Base-by-base conservation (phyloP, 2,329 filamentous ascomycete genomes). In the Cephalotrichum gorgonifer region DNA sequence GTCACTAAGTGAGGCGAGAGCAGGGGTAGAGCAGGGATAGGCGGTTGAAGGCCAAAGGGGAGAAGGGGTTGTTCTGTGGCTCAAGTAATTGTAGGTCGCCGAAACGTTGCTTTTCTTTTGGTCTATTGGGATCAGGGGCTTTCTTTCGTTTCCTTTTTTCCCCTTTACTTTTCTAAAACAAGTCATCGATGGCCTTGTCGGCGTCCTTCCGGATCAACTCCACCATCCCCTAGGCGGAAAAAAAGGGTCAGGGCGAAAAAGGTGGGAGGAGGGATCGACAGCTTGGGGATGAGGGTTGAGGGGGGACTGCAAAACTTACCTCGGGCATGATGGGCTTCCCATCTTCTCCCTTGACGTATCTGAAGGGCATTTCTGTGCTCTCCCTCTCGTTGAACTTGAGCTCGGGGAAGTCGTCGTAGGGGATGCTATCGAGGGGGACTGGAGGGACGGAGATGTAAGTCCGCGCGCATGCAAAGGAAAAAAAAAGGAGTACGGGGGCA, bases 321-420 rank as follows among this genome's bases (percentile, higher is more conserved):
- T 86, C 76, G 22, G 93, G 93, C 89, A 98, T 95, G 51, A 96
- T 82, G 1, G 90, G 88, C 56, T 87, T 74, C 42, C 86, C 88
- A 50, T 86, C 72, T 11, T 78, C 70, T 47, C 77, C 83, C 61
- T 79, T 84, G 46, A 98, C 90, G 62, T 98, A 98, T 56, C 93
- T 87, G 67, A 98, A 98, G 1, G 93, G 93, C 93, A 98, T 97
- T 65, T 95, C 78, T 1, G 90, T 95, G 64, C 86, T 93, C 69
- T 98, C 93, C 60, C 95, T 84, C 62, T 93, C 83, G 64, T 87
- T 88, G 64, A 97, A 85, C 61, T 83, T 83, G 61, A 98, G 78
- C 62, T 97, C 91, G 0, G 93, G 93, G 60, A 87, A 83, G 63
- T 97, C 90, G 30, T 93, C 65, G 62, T 93, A 96, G 2, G 81